Percentiles rank a stretch among this genome's conserved stretches.
Evolutionary conservation across 345 rosid genomes (phyloP).

Genomic region (Gossypium raimondii): DNA sequence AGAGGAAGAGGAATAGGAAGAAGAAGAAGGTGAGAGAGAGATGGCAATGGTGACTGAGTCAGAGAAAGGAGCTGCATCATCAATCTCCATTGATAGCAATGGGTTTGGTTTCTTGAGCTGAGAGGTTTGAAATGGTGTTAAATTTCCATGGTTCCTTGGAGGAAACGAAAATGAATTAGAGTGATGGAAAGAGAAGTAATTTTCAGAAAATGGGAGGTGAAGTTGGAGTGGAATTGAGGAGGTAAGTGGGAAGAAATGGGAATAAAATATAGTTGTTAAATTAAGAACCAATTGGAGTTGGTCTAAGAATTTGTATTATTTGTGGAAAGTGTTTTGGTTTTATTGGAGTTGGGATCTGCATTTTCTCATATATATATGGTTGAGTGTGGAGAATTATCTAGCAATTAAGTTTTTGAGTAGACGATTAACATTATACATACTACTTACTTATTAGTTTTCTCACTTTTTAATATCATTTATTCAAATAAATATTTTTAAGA

Average conservation of each 20-base stretch:
- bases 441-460: too few relatives aligned
- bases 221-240: not conserved
- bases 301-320: not conserved
- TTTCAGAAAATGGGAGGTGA: not conserved
- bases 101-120: not conserved
- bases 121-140: not conserved
- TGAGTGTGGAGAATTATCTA: conserved; percentile 8
- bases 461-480: too few relatives aligned
- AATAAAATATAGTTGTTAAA: too few relatives aligned
- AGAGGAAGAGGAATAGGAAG: not conserved
- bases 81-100: not conserved
- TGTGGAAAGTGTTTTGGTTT: conserved; percentile 3
- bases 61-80: not conserved
- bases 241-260: not conserved
- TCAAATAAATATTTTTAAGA: too few relatives aligned
- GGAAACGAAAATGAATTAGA: not conserved
- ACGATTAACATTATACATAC: too few relatives aligned
- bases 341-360: not conserved
- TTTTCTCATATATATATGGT: not conserved
- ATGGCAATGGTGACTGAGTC: not conserved
- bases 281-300: not conserved
- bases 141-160: not conserved
- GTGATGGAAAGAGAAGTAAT: not conserved
- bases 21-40: conserved; percentile 14
- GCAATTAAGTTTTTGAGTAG: too few relatives aligned